These are phyloP conservation scores for Neurospora sp. DNA, from an alignment of 495 filamentous ascomycete species.

Conservation along the genomic window DNA sequence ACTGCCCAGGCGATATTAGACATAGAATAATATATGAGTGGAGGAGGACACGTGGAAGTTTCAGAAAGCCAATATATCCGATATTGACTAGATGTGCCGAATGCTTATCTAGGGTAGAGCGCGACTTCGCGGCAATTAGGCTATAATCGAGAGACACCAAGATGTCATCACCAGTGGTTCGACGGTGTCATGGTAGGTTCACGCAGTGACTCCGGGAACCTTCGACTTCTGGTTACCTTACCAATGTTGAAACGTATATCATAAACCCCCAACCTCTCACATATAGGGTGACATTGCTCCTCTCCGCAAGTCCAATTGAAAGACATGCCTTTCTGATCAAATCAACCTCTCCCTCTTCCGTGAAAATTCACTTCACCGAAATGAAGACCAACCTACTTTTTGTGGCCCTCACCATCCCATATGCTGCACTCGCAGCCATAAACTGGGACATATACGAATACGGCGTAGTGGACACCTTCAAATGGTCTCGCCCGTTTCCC, in stretches of 20 bases:
- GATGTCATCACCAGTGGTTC: background rate
- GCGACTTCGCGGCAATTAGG: background rate
- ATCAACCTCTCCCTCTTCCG: background rate
- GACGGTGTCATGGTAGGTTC: background rate
- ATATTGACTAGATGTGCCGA: background rate
- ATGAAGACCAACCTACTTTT: conserved; percentile 4
- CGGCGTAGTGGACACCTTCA: conserved; percentile 21
- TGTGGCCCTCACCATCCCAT: background rate
- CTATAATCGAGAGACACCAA: background rate
- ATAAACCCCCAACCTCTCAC: background rate
- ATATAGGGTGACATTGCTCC: background rate
- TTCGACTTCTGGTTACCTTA: background rate
- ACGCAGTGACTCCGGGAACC: background rate
- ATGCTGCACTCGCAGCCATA: background rate
- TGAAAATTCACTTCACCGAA: background rate
- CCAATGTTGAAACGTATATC: background rate
- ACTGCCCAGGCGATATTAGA: background rate
- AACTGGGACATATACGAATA: conserved; percentile 26
- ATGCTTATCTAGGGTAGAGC: background rate
- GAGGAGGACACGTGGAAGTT: background rate
- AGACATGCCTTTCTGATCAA: background rate
- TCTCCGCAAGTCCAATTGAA: background rate
- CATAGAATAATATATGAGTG: background rate
- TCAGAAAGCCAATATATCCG: background rate
- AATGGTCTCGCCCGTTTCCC: conserved; percentile 23